phyloP scores from a whole-genome alignment of 2,329 filamentous ascomycete genomes.

The Hysterium pulicare region DNA sequence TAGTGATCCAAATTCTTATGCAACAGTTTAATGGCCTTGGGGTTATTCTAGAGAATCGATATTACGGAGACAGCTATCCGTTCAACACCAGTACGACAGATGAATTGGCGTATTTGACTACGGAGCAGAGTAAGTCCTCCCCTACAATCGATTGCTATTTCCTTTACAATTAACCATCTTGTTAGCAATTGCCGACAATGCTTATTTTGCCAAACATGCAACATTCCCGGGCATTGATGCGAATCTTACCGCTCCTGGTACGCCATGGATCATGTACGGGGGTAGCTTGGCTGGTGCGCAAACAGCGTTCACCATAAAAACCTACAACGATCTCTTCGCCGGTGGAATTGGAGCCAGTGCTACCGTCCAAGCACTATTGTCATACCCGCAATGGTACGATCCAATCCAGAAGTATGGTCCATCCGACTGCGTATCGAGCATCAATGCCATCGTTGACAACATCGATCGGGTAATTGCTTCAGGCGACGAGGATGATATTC shows the following conservation, averaged over 20 bases:
- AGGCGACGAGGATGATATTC: conserved; percentile 42
- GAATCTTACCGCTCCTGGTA: conserved; percentile 42
- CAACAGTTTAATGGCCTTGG: conserved; percentile 53
- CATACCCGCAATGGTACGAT: conserved; percentile 50
- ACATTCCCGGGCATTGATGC: conserved; percentile 44
- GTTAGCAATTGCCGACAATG: conserved; percentile 49
- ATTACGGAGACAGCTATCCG: conserved; percentile 51
- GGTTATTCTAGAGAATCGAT: conserved; percentile 53
- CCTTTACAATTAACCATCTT: conserved; percentile 8
- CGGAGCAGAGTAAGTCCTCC: conserved; percentile 45
- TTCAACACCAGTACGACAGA: conserved; percentile 49
- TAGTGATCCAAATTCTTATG: conserved; percentile 54
- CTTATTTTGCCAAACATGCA: conserved; percentile 50
- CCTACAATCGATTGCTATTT: too few relatives aligned
- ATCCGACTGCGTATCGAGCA: conserved; percentile 48
- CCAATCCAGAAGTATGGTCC: conserved; percentile 51
- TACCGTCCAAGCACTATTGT: conserved; percentile 40
- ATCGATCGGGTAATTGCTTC: conserved; percentile 46
- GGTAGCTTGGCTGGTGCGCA: conserved; percentile 45
- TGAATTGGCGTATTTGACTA: conserved; percentile 49
- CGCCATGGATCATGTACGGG: conserved; percentile 48
- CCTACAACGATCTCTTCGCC: conserved; percentile 45
- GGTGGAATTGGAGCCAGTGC: conserved; percentile 51
- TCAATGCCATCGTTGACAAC: conserved; percentile 50
- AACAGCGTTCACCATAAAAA: conserved; percentile 46